These are phyloP conservation scores for Phaseolus coccineus DNA, from an alignment of 331 rosid genomes.

Conservation along the genomic window DNA sequence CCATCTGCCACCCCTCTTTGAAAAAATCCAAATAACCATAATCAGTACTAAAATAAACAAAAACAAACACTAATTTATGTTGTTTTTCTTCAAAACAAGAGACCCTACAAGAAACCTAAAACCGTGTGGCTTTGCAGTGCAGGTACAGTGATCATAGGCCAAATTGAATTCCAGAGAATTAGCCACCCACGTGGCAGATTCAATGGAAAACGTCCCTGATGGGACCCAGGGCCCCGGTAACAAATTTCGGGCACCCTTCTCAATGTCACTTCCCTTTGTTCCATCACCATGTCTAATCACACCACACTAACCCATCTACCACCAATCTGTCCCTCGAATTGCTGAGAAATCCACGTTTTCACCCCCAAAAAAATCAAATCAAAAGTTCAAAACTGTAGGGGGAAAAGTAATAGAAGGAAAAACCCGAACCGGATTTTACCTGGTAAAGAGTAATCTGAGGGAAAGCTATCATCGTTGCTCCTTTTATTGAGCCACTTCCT, in stretches of 20 bases:
- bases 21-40: slow-evolving; percentile 25
- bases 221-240: slow-evolving; percentile 27
- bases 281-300: slow-evolving; percentile 27
- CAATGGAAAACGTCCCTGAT: background rate
- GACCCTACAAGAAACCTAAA: background rate
- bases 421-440: background rate
- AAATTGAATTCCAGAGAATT: slow-evolving; percentile 24
- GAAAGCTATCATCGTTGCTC: slow-evolving; percentile 49
- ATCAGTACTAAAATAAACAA: slow-evolving; percentile 35
- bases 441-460: slow-evolving; percentile 51
- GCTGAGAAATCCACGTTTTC: background rate
- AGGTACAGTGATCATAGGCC: background rate
- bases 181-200: slow-evolving; percentile 57
- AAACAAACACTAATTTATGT: background rate
- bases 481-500: slow-evolving; percentile 74
- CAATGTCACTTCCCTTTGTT: slow-evolving; percentile 12
- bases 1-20: slow-evolving; percentile 57
- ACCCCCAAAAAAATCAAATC: slow-evolving; percentile 8
- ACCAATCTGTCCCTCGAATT: slow-evolving; percentile 17
- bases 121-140: background rate
- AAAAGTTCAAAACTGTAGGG: background rate
- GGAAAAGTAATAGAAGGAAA: background rate
- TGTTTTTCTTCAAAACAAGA: too few species aligned
- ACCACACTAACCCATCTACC: slow-evolving; percentile 3
- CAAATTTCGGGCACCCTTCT: background rate